Percentiles rank a stretch among this genome's conserved stretches.
Evolutionary conservation across 805 yeast species (phyloP).

Genomic region (Ogataea paradorogensis): DNA sequence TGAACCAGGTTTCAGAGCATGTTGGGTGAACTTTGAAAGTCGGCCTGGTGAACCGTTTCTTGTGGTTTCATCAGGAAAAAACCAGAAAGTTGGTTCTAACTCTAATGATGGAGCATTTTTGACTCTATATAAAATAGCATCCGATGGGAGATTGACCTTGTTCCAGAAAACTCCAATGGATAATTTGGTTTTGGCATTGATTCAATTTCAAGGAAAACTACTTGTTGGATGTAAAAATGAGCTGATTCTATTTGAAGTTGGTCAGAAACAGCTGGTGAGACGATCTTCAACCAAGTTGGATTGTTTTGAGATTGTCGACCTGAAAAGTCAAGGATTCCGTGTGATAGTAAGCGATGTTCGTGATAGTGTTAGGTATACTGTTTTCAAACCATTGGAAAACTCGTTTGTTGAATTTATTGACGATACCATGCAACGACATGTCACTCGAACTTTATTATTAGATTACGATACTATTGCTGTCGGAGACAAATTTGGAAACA

Average conservation of each 20-base stretch:
- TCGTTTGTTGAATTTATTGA: slow-evolving; percentile 63
- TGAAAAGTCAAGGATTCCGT: slow-evolving; percentile 55
- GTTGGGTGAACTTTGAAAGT: slow-evolving; percentile 32
- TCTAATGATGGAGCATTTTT: slow-evolving; percentile 29
- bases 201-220: slow-evolving; percentile 55
- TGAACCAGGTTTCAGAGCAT: slow-evolving; percentile 43
- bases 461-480: slow-evolving; percentile 77
- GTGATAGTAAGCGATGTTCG: slow-evolving; percentile 70
- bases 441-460: slow-evolving; percentile 55
- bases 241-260: slow-evolving; percentile 66
- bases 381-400: slow-evolving; percentile 46
- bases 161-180: slow-evolving; percentile 62
- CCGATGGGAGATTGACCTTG: slow-evolving; percentile 41
- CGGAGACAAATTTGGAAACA: slow-evolving; percentile 86
- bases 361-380: slow-evolving; percentile 58
- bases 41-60: slow-evolving; percentile 33
- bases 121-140: slow-evolving; percentile 36
- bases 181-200: slow-evolving; percentile 45
- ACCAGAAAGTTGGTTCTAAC: slow-evolving; percentile 32
- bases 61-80: slow-evolving; percentile 43
- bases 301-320: slow-evolving; percentile 48
- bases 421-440: slow-evolving; percentile 66
- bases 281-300: slow-evolving; percentile 52
- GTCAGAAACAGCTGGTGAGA: slow-evolving; percentile 73
- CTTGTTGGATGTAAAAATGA: slow-evolving; percentile 54